These are phyloP conservation scores for Colletotrichum scovillei DNA, from an alignment of 2,329 filamentous ascomycete species.

Conservation along the genomic window DNA sequence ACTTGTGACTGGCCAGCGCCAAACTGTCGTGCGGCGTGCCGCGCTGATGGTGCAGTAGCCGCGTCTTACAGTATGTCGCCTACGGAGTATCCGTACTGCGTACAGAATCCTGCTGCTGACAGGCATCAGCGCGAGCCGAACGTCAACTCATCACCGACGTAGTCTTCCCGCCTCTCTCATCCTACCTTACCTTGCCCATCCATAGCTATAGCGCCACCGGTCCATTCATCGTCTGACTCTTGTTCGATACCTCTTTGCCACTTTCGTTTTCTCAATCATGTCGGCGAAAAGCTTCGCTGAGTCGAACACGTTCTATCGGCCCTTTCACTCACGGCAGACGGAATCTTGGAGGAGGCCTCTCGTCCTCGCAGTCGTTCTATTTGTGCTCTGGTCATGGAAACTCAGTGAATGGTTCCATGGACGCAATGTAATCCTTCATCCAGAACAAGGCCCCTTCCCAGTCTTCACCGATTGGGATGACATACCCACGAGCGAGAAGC, in stretches of 20 bases:
- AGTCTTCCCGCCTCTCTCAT: background rate
- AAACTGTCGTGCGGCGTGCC: slow-evolving; percentile 14
- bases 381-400: slow-evolving; percentile 21
- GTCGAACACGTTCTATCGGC: slow-evolving; percentile 12
- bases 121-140: background rate
- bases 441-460: background rate
- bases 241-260: background rate
- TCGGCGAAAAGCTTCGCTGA: slow-evolving; percentile 31
- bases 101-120: background rate
- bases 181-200: background rate
- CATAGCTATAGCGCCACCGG: background rate
- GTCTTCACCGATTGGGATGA: slow-evolving; percentile 40
- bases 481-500: slow-evolving; percentile 57
- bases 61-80: background rate
- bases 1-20: slow-evolving; percentile 11
- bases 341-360: slow-evolving; percentile 19
- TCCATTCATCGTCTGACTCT: background rate
- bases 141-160: background rate
- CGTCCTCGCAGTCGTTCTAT: slow-evolving; percentile 15
- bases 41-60: slow-evolving; percentile 12
- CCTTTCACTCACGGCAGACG: background rate
- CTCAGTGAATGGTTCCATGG: slow-evolving; percentile 10
- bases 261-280: slow-evolving; percentile 1
- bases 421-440: slow-evolving; percentile 9
- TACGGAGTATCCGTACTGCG: background rate